Evolutionary conservation across 352 stramenopile genomes (phyloP).

Genomic region (Pythium aphanidermatum): DNA sequence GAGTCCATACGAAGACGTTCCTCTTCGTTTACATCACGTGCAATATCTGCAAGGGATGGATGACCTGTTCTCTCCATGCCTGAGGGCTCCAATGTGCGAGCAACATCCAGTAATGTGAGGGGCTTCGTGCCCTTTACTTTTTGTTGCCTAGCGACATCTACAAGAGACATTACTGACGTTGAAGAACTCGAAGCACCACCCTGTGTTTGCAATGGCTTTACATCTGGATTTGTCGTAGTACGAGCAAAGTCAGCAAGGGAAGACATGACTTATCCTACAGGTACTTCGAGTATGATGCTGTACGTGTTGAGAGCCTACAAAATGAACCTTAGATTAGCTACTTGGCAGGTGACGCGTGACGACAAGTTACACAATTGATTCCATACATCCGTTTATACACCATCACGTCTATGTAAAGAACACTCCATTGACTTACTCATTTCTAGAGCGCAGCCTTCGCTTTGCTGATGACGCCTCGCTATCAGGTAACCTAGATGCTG

Average conservation of each 20-base stretch:
- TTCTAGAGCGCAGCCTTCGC: conserved; percentile 15
- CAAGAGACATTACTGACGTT: conserved; percentile 22
- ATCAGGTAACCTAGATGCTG: not conserved
- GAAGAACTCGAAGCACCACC: too few species aligned
- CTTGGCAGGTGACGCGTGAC: too few species aligned
- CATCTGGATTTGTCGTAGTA: too few species aligned
- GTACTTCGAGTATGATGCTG: too few species aligned
- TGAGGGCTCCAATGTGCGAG: conserved; percentile 18
- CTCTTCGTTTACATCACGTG: conserved; percentile 44
- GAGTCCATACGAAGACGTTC: conserved; percentile 25
- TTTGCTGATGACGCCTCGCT: conserved; percentile 4
- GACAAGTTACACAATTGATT: too few species aligned
- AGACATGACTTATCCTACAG: too few species aligned
- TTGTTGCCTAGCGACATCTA: conserved; percentile 30
- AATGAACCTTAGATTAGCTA: not conserved
- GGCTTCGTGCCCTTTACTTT: conserved; percentile 9
- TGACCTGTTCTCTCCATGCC: too few species aligned
- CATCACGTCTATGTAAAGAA: conserved; percentile 9
- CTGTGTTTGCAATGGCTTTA: too few species aligned
- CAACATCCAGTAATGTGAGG: conserved; percentile 42
- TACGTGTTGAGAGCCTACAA: not conserved
- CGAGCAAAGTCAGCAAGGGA: too few species aligned
- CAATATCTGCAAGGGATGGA: conserved; percentile 25
- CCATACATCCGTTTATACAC: not conserved
- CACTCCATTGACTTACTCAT: conserved; percentile 15